Evolutionary conservation across 371 early-diverging fungal genomes (phyloP), one percentile per base, ranked within the genome.

Genomic region (Blastocladiella emersonii): DNA sequence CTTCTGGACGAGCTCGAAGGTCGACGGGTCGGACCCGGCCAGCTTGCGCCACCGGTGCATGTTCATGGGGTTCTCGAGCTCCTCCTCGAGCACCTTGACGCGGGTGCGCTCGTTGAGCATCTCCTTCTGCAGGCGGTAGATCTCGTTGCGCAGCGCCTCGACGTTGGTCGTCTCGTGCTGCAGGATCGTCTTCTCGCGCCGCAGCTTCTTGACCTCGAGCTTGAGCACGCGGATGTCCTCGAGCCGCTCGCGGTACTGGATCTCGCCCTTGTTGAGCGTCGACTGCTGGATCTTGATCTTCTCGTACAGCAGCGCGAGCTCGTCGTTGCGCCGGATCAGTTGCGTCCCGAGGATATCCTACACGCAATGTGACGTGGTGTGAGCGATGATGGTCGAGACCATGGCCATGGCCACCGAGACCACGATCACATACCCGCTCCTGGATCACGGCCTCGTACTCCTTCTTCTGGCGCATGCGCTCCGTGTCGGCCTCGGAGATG

Each of bases 361-460:
- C 1, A 13, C n/a, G n/a, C n/a, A n/a, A n/a, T n/a, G n/a, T n/a
- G n/a, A n/a, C n/a, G n/a, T n/a, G n/a, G n/a, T n/a, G n/a, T n/a
- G n/a, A n/a, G n/a, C n/a, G n/a, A n/a, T n/a, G n/a, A n/a, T n/a
- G n/a, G n/a, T n/a, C n/a, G n/a, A n/a, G n/a, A n/a, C n/a, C 27
- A 30, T 27, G 4, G 34, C 4, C 3, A 10, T 13, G 2, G 34
- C 10, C 36, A 53, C 12, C 15, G 55, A 53, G 55, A 7, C 8
- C 27, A 53, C 7, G 5, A 8, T 21, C 3, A 12, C 5, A n/a
- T 7, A 61, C 78, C 27, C 77, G 65, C 62, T 77, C 76, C 59
- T 80, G 80, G 2, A 79, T 72, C 12, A 79, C 66, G 15, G 70
- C 61, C 25, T 77, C 78, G 57, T 72, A 75, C 45, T 78, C 76